Conservation (phyloP, 306 rosid genomes). For the Spatholobus suberectus region DNA sequence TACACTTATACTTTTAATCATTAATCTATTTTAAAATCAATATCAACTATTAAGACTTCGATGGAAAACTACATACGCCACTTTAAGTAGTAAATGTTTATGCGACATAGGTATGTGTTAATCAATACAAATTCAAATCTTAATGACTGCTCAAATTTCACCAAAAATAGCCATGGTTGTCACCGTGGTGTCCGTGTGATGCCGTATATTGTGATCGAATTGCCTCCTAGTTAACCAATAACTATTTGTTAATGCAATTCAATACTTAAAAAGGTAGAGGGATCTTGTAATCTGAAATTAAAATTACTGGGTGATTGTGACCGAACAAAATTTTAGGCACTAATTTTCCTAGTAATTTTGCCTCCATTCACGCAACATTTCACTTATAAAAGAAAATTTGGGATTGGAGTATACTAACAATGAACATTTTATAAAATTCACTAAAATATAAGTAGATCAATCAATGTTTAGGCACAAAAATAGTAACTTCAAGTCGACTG, state of each 20-base stretch:
- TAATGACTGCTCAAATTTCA: background rate
- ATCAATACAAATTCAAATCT: background rate
- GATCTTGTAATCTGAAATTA: background rate
- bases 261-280: background rate
- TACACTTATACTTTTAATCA: background rate
- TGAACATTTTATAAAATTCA: constrained; percentile 31
- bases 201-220: background rate
- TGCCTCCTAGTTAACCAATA: background rate
- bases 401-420: constrained; percentile 20
- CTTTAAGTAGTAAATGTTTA: background rate
- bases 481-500: constrained; percentile 34
- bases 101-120: background rate
- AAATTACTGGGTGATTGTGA: background rate
- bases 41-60: background rate
- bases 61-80: background rate
- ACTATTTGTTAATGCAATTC: background rate
- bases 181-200: background rate
- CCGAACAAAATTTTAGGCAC: background rate
- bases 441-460: constrained; percentile 13
- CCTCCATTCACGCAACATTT: constrained; percentile 21
- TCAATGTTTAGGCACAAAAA: constrained; percentile 17
- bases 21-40: background rate
- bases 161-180: background rate
- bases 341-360: background rate
- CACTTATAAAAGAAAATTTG: constrained; percentile 23